phyloP scores from a whole-genome alignment of 2,329 filamentous ascomycete genomes.

The Fusarium falciforme region DNA sequence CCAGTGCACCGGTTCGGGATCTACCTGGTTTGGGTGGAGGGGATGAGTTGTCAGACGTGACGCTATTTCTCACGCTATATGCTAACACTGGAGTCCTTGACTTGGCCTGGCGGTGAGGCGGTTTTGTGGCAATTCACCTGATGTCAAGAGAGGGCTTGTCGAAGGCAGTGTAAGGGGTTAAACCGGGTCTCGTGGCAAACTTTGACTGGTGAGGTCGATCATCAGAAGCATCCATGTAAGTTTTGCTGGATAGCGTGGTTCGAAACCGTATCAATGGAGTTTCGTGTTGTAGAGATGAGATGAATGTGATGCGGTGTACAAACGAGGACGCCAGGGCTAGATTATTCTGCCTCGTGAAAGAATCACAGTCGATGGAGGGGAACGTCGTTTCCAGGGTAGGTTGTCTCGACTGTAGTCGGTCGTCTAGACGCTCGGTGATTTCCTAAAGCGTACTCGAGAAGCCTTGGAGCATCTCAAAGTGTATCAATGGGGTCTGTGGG shows the following conservation, averaged over 20 bases:
- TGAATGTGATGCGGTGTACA: neutral
- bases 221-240: neutral
- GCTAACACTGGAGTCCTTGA: neutral
- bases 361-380: neutral
- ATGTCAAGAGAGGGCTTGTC: neutral
- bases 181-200: neutral
- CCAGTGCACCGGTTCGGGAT: neutral
- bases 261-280: neutral
- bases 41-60: neutral
- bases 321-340: neutral
- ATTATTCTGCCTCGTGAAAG: neutral
- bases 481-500: neutral
- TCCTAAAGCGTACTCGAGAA: neutral
- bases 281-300: neutral
- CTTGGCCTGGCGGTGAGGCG: neutral
- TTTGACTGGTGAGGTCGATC: neutral
- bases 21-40: neutral
- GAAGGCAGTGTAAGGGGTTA: neutral
- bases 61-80: neutral
- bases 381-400: neutral
- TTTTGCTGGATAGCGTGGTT: neutral
- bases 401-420: neutral
- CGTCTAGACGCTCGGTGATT: neutral
- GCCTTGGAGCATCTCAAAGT: neutral
- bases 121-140: neutral